Evolutionary conservation across 2,329 filamentous ascomycete species (phyloP), one percentile per base, ranked within the genome.

Genomic region (Pseudocercospora crystallina): DNA sequence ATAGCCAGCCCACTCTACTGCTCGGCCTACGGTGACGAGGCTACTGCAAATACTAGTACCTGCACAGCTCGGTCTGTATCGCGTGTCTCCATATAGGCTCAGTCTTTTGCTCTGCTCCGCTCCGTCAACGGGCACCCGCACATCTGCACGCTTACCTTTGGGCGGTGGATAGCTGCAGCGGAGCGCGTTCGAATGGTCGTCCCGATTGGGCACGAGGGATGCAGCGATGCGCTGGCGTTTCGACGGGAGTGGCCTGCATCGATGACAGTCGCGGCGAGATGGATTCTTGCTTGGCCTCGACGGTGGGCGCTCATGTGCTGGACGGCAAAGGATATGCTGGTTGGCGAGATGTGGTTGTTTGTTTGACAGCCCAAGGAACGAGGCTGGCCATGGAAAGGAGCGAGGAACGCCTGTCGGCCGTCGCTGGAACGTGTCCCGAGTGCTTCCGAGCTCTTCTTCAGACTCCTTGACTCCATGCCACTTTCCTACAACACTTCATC

Each of bases 171-270:
- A 49, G 49, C 46, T 48, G 50, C 50, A 57, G 46, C 47, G 44
- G 51, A 38, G 37, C 37, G 46, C 43, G 36, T 36, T 30, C 20
- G 17, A 47, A 37, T 36, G 31, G 33, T 53, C 46, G 14, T 48
- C 48, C 54, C 50, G 54, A 56, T 56, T 56, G 54, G 54, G 42
- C 38, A 37, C 45, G 41, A 38, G 49, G 33, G 32, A 52, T 54
- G 54, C 54, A 54, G 43, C 40, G 20, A 54, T 57, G 54, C 54
- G 54, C 43, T 57, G 54, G 51, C 54, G 36, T 29, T 32, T 43
- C 31, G 46, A 43, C 45, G 15, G 45, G 45, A 47, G 32, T 36
- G 32, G 30, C 45, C 37, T 47, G 45, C 11, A 34, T 36, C 31
- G 29, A 26, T 26, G 20, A 26, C 20, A 26, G 20, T 26, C 20